phyloP scores from a whole-genome alignment of 2,329 filamentous ascomycete genomes.

The Plectosphaerella plurivora region DNA sequence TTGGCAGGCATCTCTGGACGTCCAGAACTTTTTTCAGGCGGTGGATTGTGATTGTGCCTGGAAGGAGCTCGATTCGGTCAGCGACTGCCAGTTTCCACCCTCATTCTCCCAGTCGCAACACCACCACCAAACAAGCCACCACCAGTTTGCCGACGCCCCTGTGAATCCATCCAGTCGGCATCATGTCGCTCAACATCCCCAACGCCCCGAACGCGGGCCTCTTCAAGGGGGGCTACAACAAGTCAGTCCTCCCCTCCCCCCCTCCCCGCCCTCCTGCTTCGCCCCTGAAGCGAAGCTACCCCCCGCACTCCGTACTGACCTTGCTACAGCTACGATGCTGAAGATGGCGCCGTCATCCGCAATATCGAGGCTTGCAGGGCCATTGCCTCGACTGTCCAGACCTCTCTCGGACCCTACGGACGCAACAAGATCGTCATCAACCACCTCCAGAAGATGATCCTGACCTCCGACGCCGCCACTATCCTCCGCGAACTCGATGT shows the following conservation, averaged over 20 bases:
- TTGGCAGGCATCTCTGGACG: conserved; percentile 4
- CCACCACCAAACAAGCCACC: conserved; percentile 1
- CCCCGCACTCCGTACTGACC: conserved; percentile 22
- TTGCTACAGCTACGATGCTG: conserved; percentile 81
- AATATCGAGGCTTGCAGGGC: conserved; percentile 98
- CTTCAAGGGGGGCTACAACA: conserved; percentile 96
- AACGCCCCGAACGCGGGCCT: conserved; percentile 88
- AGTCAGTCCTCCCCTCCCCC: conserved; percentile 52
- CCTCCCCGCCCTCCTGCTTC: conserved; percentile 15
- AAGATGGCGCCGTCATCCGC: conserved; percentile 96
- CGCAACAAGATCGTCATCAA: conserved; percentile 99
- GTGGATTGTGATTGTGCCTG: conserved; percentile 1
- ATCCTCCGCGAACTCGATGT: conserved; percentile 97
- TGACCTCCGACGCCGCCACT: conserved; percentile 95
- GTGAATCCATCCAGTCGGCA: conserved; percentile 10
- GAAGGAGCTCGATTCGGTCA: conserved; percentile 7
- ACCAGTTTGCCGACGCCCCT: conserved; percentile 2
- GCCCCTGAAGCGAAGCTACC: conserved; percentile 8
- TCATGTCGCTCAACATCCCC: conserved; percentile 95
- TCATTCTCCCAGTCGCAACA: neutral
- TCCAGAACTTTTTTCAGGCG: conserved; percentile 14
- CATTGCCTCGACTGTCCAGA: conserved; percentile 94
- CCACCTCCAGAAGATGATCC: conserved; percentile 98
- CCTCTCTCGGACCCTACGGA: conserved; percentile 92
- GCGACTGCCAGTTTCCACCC: conserved; percentile 5